Evolutionary conservation across 2,329 filamentous ascomycete genomes (phyloP), one percentile per base, ranked within the genome.

Genomic region (Hypoxylon sp.): DNA sequence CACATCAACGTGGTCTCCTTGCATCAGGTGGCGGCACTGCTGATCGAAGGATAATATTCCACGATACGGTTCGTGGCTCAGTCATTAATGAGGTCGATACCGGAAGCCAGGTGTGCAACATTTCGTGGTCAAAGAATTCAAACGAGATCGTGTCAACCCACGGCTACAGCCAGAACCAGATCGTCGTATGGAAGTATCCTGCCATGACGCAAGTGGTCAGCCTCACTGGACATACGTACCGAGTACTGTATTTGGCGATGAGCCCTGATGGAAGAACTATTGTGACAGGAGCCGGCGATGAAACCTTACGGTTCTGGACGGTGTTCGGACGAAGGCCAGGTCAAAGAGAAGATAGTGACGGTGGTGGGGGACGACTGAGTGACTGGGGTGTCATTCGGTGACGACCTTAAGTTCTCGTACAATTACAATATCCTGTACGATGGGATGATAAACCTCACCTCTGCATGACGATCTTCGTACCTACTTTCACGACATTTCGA

Each of bases 181-280:
- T 99, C 75, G 95, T 98, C 39, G 94, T 99, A 61, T 99, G 96
- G 96, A 99, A 99, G 78, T 99, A 99, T 78, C 96, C 96, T 1
- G 94, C 92, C 73, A 98, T 99, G 96, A 94, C 94, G 53, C 96
- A 98, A 79, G 94, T 99, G 8, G 95, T 94, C 44, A 97, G 93
- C 73, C 84, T 99, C 50, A 99, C 96, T 0, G 96, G 96, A 0
- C 96, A 99, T 80, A 99, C 96, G 1, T 98, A 97, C 81, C 92
- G 96, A 76, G 96, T 99, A 11, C 85, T 99, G 2, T 99, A 98
- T 79, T 86, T 99, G 57, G 94, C 94, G 33, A 98, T 98, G 94
- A 98, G 94, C 77, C 96, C 96, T 1, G 95, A 98, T 77, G 96
- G 96, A 17, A 90, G 94, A 73, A 92, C 94, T 2, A 93, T 99